phyloP scores from a whole-genome alignment of 1,284 basidiomycete genomes.

The Ganoderma sinense region DNA sequence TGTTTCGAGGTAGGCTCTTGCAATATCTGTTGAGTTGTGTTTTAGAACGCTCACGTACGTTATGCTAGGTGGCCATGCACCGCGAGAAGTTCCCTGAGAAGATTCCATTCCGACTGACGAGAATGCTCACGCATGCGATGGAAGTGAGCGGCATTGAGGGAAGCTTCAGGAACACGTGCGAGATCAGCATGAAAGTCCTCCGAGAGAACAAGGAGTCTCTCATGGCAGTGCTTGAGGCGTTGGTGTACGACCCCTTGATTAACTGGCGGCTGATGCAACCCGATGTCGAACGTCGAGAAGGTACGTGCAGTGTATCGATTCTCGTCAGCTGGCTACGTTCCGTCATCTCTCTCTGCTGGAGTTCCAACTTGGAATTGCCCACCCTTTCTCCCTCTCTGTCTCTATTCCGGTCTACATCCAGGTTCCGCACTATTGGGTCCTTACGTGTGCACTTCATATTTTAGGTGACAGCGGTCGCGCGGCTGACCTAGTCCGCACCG shows the following conservation, averaged over 20 bases:
- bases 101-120: constrained; percentile 97
- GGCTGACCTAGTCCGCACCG: constrained; percentile 69
- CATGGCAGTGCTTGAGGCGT: constrained; percentile 97
- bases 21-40: not conserved
- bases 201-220: constrained; percentile 98
- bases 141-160: constrained; percentile 99
- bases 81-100: constrained; percentile 99
- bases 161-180: constrained; percentile 95
- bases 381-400: not conserved
- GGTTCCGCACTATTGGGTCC: constrained; percentile 7
- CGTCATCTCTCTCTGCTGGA: not conserved
- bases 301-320: constrained; percentile 43
- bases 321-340: not conserved
- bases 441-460: constrained; percentile 15
- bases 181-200: constrained; percentile 97
- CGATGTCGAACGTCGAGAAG: constrained; percentile 73
- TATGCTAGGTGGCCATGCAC: constrained; percentile 78
- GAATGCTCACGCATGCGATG: constrained; percentile 99
- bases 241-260: constrained; percentile 90
- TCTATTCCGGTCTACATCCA: constrained; percentile 2
- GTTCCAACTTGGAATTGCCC: not conserved
- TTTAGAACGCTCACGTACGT: not conserved
- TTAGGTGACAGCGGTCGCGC: constrained; percentile 60
- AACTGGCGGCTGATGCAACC: constrained; percentile 88
- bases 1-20: constrained; percentile 72